phyloP scores from a whole-genome alignment of 1,284 basidiomycete genomes.

The Sanghuangporus weigelae region DNA sequence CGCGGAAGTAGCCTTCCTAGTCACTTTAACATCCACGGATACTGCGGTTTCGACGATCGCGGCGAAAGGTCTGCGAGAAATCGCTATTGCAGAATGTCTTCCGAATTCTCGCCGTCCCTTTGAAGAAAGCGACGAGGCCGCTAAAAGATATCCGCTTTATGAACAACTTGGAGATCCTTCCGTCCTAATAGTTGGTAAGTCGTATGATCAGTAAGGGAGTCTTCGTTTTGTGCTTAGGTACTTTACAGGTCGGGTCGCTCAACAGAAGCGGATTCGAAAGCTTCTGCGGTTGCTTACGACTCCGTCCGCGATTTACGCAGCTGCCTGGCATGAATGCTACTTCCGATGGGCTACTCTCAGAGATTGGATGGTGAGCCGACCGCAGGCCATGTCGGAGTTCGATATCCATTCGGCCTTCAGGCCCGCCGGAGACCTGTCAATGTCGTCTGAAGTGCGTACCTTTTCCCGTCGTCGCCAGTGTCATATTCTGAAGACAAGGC shows the following conservation, averaged over 20 bases:
- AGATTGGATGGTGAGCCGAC: slow-evolving; percentile 38
- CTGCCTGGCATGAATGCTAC: slow-evolving; percentile 81
- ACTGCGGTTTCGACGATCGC: slow-evolving; percentile 60
- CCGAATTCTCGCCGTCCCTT: slow-evolving; percentile 39
- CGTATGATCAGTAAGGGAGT: slow-evolving; percentile 49
- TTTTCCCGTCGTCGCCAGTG: neutral
- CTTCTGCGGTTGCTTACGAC: slow-evolving; percentile 59
- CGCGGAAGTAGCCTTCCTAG: slow-evolving; percentile 65
- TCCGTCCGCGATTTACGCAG: slow-evolving; percentile 61
- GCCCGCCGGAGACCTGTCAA: slow-evolving; percentile 28
- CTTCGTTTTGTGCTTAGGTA: slow-evolving; percentile 4
- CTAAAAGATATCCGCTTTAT: slow-evolving; percentile 66
- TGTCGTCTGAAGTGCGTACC: slow-evolving; percentile 36
- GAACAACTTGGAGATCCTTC: slow-evolving; percentile 74
- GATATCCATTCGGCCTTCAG: slow-evolving; percentile 17
- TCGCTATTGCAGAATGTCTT: slow-evolving; percentile 61
- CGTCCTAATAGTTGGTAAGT: slow-evolving; percentile 59
- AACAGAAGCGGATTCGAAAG: slow-evolving; percentile 78
- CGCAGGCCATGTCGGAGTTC: neutral
- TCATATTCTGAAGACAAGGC: neutral
- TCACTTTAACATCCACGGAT: slow-evolving; percentile 64
- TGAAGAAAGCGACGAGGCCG: slow-evolving; percentile 16
- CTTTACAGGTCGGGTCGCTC: slow-evolving; percentile 55
- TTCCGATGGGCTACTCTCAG: slow-evolving; percentile 57
- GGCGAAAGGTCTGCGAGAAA: slow-evolving; percentile 58